Evolutionary conservation across 2,329 filamentous ascomycete species (phyloP), one percentile per base, ranked within the genome.

Genomic region (Ophiocordyceps robertsii): DNA sequence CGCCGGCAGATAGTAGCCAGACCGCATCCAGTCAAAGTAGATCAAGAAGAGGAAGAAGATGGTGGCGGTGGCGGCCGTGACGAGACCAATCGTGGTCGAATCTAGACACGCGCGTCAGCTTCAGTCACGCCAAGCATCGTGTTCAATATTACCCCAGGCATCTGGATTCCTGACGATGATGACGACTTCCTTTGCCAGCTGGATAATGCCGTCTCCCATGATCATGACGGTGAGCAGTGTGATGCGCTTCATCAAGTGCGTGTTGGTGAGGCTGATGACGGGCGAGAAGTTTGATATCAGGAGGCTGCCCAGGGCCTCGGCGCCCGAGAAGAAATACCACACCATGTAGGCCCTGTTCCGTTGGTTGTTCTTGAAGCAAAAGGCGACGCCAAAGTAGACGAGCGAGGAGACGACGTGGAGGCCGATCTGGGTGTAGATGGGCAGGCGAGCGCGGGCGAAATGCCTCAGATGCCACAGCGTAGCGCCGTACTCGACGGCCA

Each of bases 161-260:
- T 61, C 58, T 1, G 62, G 60, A 21, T 57, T 58, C 44, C 68
- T 59, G 1, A 68, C 66, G 6, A 71, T 60, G 1, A 65, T 70
- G 35, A 70, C 71, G 17, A 81, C 72, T 32, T 64, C 64, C 43
- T 64, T 60, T 1, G 61, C 59, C 7, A 81, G 62, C n/a, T 73
- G 69, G 37, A 81, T 77, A 14, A 79, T 72, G 40, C 77, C 76
- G 51, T 82, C 78, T 13, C 79, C 78, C 45, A 82, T 70, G 43
- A 83, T 76, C 46, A 82, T 80, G 38, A 82, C 64, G 0, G 77
- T 82, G 43, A 82, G 63, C 3, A 81, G 63, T 12, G 70, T 72
- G 68, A 82, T 72, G 11, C 80, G 69, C 51, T 78, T 74, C 52
- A 77, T 75, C 42, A 82, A 55, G 53, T 81, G 75, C 1, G 75